Evolutionary conservation across 495 filamentous ascomycete species (phyloP), one percentile per base, ranked within the genome.

Genomic region (Durotheca rogersii): DNA sequence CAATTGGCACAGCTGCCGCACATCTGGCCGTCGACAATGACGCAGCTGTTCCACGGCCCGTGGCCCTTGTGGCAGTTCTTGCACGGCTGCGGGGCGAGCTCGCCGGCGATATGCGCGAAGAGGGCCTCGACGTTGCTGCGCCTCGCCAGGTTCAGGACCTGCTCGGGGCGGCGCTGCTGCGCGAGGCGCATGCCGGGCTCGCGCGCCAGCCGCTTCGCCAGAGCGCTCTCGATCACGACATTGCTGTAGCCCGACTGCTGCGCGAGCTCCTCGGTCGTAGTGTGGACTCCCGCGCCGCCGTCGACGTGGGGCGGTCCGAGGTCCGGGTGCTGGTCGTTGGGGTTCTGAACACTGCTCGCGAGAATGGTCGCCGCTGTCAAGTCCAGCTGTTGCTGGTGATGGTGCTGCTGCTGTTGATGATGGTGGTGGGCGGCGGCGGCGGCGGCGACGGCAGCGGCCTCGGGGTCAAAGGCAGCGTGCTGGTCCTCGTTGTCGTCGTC

Each of bases 11-110:
- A 77, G 33, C 73, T 76, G 3, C 73, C 72, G 27, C 74, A 77
- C 72, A 77, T 75, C 56, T 77, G 73, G 6, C 74, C 74, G 18
- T 76, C 71, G 18, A 75, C 69, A 7, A 77, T 44, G 18, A 77
- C 61, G 46, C 74, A 77, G 11, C 55, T 67, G 1, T 61, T 71
- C 74, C 74, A 77, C 1, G 74, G 74, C 0, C 74, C 74, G 20
- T 77, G 73, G 14, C 74, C 74, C 47, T 77, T 77, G 56, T 75
- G 73, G 53, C 74, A 77, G 54, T 76, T 76, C 60, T 77, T 77
- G 36, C 74, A 77, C 6, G 69, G 72, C 2, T 69, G 58, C 0
- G 70, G 67, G 0, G 72, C 71, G 7, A 63, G 56, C 29, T 67
- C 64, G 18, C 74, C 74, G 1, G 73, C 67, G 19, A 77, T 75